These are phyloP conservation scores for Debaryomyces udenii DNA, from an alignment of 1,139 yeast genomes.

Conservation along the genomic window DNA sequence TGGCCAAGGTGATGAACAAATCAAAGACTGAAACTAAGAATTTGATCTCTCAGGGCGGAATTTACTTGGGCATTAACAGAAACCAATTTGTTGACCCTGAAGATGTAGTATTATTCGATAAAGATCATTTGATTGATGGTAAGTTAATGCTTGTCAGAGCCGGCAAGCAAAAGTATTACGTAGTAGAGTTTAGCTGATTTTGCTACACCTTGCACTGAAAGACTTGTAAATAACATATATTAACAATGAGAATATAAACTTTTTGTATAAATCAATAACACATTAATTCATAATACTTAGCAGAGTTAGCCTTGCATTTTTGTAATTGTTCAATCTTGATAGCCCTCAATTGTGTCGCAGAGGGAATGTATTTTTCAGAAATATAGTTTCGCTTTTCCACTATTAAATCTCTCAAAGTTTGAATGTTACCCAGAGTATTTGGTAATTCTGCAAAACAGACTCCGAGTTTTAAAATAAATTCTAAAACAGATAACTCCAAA, in stretches of 20 bases:
- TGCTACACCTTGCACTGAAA: conserved; percentile 5
- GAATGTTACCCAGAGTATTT: conserved; percentile 3
- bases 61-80: conserved; percentile 66
- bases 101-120: conserved; percentile 50
- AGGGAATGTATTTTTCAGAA: conserved; percentile 13
- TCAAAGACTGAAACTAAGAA: conserved; percentile 60
- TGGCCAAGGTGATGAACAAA: conserved; percentile 41
- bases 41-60: conserved; percentile 70
- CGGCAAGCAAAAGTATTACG: conserved; percentile 72
- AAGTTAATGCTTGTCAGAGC: conserved; percentile 65
- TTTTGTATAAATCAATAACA: conserved; percentile 13
- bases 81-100: conserved; percentile 55
- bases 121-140: conserved; percentile 57
- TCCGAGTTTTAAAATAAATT: conserved; percentile 10
- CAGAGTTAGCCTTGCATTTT: conserved; percentile 13
- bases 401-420: conserved; percentile 13
- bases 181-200: conserved; percentile 44
- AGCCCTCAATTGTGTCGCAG: conserved; percentile 9
- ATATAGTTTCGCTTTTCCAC: conserved; percentile 14
- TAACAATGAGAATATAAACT: not conserved
- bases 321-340: conserved; percentile 10
- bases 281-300: conserved; percentile 14
- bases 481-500: conserved; percentile 18
- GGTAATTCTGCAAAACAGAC: conserved; percentile 10
- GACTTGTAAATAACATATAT: conserved; percentile 10